Evolutionary conservation across 202 grass and related monocot species (phyloP).

Genomic region (Cymbopogon flexuosus): DNA sequence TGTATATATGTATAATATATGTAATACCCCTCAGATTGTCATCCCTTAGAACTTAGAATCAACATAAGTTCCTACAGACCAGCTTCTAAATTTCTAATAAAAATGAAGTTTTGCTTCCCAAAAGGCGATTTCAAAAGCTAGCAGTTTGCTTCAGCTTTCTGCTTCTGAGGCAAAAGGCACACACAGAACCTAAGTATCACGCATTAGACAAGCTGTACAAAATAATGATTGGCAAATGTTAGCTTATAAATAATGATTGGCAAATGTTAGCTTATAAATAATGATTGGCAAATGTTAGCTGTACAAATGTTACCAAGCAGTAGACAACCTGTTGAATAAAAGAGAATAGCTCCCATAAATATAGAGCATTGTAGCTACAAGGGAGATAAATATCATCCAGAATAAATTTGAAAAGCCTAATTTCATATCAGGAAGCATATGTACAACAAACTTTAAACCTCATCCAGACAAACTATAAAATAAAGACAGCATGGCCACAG

Average conservation of each 20-base stretch:
- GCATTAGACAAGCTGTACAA: neutral
- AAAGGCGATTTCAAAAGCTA: neutral
- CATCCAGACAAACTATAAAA: neutral
- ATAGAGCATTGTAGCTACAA: neutral
- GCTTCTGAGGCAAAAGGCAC: neutral
- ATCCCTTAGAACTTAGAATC: neutral
- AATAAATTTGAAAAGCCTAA: neutral
- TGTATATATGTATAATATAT: neutral
- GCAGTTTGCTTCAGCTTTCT: neutral
- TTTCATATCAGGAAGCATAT: neutral
- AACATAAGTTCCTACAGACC: neutral
- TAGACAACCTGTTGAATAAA: neutral
- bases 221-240: neutral
- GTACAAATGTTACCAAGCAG: too few species aligned
- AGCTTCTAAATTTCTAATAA: neutral
- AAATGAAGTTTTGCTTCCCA: neutral
- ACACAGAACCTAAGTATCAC: neutral
- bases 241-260: neutral
- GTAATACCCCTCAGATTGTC: neutral
- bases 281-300: slow-evolving; percentile 15
- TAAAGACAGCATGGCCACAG: neutral
- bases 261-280: neutral
- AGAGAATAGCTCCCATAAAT: neutral
- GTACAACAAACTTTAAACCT: neutral
- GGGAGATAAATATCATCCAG: neutral